Conservation (phyloP, 2,329 filamentous ascomycete genomes). For the Fusarium duplospermum region DNA sequence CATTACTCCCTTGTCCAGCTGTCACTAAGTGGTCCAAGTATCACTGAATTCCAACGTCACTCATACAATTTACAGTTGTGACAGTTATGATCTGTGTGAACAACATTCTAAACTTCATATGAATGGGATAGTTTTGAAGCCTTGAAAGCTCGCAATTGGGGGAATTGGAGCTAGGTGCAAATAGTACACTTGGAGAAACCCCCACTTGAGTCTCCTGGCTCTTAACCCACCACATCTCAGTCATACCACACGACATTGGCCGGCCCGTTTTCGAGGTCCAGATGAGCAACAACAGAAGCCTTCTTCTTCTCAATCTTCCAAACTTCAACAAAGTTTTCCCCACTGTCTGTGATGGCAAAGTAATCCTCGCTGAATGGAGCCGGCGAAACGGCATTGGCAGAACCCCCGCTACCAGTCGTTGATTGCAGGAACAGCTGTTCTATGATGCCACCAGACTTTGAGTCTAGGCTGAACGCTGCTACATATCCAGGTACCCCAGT, state of each 20-base stretch:
- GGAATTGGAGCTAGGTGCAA: no score
- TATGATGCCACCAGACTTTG: background rate
- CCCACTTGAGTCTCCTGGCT: no score
- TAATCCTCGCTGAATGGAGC: slow-evolving; percentile 16
- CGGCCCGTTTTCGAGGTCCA: background rate
- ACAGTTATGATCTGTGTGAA: no score
- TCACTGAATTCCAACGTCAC: background rate
- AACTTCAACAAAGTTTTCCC: slow-evolving; percentile 1
- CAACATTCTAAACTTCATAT: no score
- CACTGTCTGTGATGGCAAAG: slow-evolving; percentile 29
- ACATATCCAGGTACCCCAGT: background rate
- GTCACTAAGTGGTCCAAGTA: background rate
- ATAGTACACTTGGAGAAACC: no score
- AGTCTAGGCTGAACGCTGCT: background rate
- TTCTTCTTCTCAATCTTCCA: background rate
- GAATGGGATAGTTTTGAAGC: no score
- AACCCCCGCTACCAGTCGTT: slow-evolving; percentile 19
- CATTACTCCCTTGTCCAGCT: background rate
- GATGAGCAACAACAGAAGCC: background rate
- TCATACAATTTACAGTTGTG: no score
- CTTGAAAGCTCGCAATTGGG: no score
- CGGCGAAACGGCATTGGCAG: slow-evolving; percentile 22
- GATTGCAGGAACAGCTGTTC: slow-evolving; percentile 9
- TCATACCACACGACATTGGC: background rate
- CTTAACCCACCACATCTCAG: background rate